Base-by-base conservation (phyloP, 202 grass and related monocot species). In the Schoenoplectus tabernaemontani region DNA sequence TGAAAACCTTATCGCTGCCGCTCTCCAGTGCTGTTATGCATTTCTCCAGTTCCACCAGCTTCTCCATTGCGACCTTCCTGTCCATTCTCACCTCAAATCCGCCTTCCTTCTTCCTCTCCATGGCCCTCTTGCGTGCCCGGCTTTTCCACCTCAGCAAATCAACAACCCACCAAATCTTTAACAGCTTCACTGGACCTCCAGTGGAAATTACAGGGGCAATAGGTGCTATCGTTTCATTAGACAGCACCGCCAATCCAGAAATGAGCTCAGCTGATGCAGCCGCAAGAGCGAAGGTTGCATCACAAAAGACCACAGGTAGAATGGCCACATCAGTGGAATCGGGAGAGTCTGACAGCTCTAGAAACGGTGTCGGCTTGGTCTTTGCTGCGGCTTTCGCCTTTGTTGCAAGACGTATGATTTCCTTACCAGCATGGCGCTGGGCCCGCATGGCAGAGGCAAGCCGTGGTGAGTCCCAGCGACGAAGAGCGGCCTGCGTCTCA, bases 121-220 rank as follows among this genome's bases (percentile, higher is more conserved):
- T 76, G 0, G 84, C 90, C 10, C 88, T 80, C 71, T 79, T 86
- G 69, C 82, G 92, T 6, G 89, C 85, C 39, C 89, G 77, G n/a
- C 81, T 80, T 61, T 86, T 96, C 89, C 92, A 96, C 0, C 89
- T 64, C 85, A 92, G 84, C 8, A 96, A 72, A 71, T 89, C 92
- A 46, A 82, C 89, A 16, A 91, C 85, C 92, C 92, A 95, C 89
- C 92, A 95, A 19, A 95, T 83, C 63, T 77, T 86, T 30, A 84
- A 64, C 79, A 85, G 36, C 24, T 83, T 83, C 78, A 82, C 85
- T 7, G 84, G 81, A 85, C 0, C 76, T 81, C 19, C 70, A 24
- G 42, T 60, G 7, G 11, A 44, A 7, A 82, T 64, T 77, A 78
- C 74, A 59, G 12, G 80, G 53, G 37, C 83, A 83, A 59, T 83